Percentiles rank a stretch among this genome's conserved stretches.
Evolutionary conservation across 23 red algal species (phyloP).

Genomic region (Gracilariopsis chorda): DNA sequence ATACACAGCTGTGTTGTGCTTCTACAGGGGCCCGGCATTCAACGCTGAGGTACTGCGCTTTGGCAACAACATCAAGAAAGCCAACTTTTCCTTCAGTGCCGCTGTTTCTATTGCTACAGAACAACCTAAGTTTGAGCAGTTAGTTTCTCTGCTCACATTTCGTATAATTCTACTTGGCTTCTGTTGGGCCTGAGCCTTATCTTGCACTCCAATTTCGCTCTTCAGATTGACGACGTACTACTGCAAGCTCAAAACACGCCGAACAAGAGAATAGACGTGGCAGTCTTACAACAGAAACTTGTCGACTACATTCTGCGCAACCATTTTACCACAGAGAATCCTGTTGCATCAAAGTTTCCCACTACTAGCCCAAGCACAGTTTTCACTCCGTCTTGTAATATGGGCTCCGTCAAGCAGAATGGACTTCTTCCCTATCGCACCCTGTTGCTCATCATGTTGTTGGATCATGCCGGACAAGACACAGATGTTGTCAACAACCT

Average conservation of each 20-base stretch:
- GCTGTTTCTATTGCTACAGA: slow-evolving; percentile 13
- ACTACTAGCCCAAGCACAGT: background rate
- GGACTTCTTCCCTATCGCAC: background rate
- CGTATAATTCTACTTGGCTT: slow-evolving; percentile 40
- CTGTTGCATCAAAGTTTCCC: background rate
- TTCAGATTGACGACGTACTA: slow-evolving; percentile 1
- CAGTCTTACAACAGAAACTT: background rate
- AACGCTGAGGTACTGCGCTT: background rate
- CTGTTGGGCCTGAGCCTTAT: slow-evolving; percentile 27
- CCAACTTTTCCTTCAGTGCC: background rate
- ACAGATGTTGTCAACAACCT: background rate
- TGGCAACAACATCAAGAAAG: background rate
- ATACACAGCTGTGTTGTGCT: background rate
- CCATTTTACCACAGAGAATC: background rate
- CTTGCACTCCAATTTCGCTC: slow-evolving; percentile 14
- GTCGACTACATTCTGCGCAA: slow-evolving; percentile 20
- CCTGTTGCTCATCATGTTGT: slow-evolving; percentile 1
- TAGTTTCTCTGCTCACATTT: slow-evolving; percentile 6
- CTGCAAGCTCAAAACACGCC: background rate
- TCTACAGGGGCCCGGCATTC: background rate
- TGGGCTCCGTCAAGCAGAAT: background rate
- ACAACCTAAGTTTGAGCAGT: background rate
- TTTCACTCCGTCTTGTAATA: background rate
- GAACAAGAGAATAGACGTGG: background rate
- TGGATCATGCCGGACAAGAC: slow-evolving; percentile 7